These are phyloP conservation scores for Leucocoprinus birnbaumii DNA, from an alignment of 768 basidiomycete genomes.

Conservation along the genomic window DNA sequence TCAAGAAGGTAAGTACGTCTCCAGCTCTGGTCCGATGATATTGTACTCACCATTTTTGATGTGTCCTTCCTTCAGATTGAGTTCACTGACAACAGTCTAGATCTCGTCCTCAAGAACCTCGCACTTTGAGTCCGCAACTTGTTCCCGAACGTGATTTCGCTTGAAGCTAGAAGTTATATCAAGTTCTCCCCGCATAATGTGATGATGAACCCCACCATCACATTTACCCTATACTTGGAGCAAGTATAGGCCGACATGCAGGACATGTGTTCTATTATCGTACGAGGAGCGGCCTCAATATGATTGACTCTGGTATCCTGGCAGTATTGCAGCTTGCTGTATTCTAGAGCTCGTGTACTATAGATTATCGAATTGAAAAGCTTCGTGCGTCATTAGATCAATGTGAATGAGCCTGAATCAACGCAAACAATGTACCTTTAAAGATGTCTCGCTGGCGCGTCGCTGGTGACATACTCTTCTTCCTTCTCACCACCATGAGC, in stretches of 20 bases:
- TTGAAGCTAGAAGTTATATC: slow-evolving; percentile 80
- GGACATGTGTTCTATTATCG: slow-evolving; percentile 89
- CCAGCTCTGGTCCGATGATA: not conserved
- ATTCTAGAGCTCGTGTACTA: too few relatives aligned
- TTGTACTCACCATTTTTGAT: slow-evolving; percentile 48
- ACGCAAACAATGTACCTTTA: too few relatives aligned
- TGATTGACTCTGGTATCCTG: slow-evolving; percentile 83
- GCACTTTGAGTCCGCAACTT: slow-evolving; percentile 86
- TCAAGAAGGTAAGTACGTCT: slow-evolving; percentile 53
- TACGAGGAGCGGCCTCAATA: slow-evolving; percentile 84
- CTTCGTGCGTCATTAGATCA: too few relatives aligned
- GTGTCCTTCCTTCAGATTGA: slow-evolving; percentile 87
- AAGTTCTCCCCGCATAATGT: slow-evolving; percentile 79
- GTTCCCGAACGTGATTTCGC: slow-evolving; percentile 73
- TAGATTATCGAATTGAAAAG: too few relatives aligned
- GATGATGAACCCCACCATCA: slow-evolving; percentile 68
- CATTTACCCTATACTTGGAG: slow-evolving; percentile 67
- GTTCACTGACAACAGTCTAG: slow-evolving; percentile 84
- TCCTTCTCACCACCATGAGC: too few relatives aligned
- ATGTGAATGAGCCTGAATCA: too few relatives aligned
- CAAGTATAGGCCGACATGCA: slow-evolving; percentile 95
- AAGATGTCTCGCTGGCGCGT: too few relatives aligned
- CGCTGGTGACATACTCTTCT: too few relatives aligned
- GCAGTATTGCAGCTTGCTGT: too few relatives aligned
- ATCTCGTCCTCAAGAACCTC: slow-evolving; percentile 92